Evolutionary conservation across 2,329 filamentous ascomycete genomes (phyloP).

Genomic region (Fusarium haematococcum): DNA sequence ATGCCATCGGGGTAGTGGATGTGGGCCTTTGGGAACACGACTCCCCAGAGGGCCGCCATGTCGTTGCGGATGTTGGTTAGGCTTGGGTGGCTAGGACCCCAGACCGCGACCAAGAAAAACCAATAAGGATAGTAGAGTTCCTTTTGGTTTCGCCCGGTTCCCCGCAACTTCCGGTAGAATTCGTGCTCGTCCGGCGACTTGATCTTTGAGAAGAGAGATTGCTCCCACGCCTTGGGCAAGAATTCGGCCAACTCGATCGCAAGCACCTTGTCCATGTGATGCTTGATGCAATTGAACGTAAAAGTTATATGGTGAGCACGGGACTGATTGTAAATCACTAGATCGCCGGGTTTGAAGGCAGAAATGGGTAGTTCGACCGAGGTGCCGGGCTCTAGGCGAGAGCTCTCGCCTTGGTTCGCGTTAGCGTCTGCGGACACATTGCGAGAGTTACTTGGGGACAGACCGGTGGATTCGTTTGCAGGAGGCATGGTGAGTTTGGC

Average conservation of each 20-base stretch:
- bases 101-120: background rate
- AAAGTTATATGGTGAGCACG: too few relatives aligned
- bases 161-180: background rate
- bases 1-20: background rate
- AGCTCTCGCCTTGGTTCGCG: background rate
- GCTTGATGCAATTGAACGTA: background rate
- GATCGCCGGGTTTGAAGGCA: background rate
- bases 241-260: background rate
- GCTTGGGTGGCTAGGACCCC: background rate
- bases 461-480: background rate
- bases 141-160: too few relatives aligned
- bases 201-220: too few relatives aligned
- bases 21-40: background rate
- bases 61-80: background rate
- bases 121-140: background rate
- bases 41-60: background rate
- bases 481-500: background rate
- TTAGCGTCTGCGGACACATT: too few relatives aligned
- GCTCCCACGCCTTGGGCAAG: background rate
- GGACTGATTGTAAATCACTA: too few relatives aligned
- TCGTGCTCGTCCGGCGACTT: background rate
- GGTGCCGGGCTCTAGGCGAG: background rate
- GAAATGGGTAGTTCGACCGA: background rate
- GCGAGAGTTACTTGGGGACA: too few relatives aligned
- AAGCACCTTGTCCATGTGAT: background rate